Percentiles rank a stretch among this genome's conserved stretches.
These are phyloP conservation scores for Cercospora citrullina DNA, from an alignment of 2,329 filamentous ascomycete species.

Conservation along the genomic window DNA sequence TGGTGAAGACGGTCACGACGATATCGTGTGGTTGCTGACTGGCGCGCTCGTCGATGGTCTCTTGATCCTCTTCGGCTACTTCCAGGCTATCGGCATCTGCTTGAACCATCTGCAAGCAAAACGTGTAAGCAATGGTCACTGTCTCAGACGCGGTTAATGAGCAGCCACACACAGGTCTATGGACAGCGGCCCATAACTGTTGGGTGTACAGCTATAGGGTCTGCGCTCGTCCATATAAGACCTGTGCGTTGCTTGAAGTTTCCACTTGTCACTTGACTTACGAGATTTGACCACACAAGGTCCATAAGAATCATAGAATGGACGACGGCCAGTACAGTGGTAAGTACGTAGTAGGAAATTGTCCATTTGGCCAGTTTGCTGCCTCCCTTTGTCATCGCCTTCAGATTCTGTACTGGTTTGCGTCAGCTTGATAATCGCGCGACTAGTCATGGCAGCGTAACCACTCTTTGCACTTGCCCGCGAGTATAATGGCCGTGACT, in stretches of 20 bases:
- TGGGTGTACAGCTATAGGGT: no score
- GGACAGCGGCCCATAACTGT: no score
- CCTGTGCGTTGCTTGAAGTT: no score
- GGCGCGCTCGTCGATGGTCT: constrained; percentile 41
- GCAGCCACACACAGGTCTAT: no score
- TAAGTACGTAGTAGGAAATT: constrained; percentile 53
- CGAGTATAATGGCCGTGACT: constrained; percentile 53
- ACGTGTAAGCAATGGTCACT: no score
- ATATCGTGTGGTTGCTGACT: constrained; percentile 44
- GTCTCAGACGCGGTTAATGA: no score
- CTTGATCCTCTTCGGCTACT: constrained; percentile 38
- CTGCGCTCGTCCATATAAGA: no score
- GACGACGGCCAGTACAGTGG: constrained; percentile 53
- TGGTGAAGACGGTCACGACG: constrained; percentile 52
- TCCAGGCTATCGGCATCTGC: constrained; percentile 41
- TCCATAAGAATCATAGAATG: constrained; percentile 51
- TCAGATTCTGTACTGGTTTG: constrained; percentile 49
- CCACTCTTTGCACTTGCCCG: neutral
- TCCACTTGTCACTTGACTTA: no score
- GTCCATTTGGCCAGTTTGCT: constrained; percentile 52
- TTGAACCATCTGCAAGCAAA: constrained; percentile 37
- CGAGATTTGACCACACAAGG: constrained; percentile 50
- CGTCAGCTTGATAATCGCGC: neutral
- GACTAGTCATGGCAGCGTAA: neutral
- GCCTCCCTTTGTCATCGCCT: constrained; percentile 49